Evolutionary conservation across 352 stramenopile species (phyloP).

Genomic region (Globisporangium canariense): DNA sequence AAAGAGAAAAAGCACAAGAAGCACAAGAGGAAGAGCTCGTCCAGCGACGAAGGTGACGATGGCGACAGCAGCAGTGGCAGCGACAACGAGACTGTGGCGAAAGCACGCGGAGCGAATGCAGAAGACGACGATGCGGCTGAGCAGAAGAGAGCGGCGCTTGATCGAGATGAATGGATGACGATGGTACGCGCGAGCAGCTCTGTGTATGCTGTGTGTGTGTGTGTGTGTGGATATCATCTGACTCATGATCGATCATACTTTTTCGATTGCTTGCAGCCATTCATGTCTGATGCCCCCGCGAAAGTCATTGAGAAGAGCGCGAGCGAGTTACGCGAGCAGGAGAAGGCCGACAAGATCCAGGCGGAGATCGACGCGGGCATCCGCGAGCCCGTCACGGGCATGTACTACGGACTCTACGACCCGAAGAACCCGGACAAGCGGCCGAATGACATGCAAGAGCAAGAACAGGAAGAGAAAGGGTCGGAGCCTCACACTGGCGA

Average conservation of each 20-base stretch:
- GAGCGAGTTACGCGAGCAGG: constrained; percentile 36
- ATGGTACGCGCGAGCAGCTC: constrained; percentile 34
- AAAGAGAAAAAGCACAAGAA: constrained; percentile 34
- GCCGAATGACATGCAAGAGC: constrained; percentile 9
- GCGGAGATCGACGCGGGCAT: constrained; percentile 72
- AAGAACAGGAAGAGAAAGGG: constrained; percentile 17
- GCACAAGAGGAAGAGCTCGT: constrained; percentile 27
- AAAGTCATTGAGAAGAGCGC: constrained; percentile 34
- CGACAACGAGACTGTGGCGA: constrained; percentile 14
- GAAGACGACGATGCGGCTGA: not conserved
- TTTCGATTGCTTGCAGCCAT: constrained; percentile 28
- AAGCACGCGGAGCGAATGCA: not conserved
- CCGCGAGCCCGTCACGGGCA: constrained; percentile 70
- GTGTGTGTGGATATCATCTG: not conserved
- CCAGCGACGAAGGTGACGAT: constrained; percentile 17
- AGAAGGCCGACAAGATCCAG: constrained; percentile 59
- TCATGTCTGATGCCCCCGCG: constrained; percentile 29
- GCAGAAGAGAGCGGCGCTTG: constrained; percentile 20
- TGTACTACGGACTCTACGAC: constrained; percentile 80
- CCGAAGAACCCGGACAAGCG: constrained; percentile 63
- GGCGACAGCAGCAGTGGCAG: constrained; percentile 15
- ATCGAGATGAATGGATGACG: constrained; percentile 78
- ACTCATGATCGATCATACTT: not conserved
- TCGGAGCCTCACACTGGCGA: not conserved
- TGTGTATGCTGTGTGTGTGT: not conserved